Percentiles rank a stretch among this genome's conserved stretches.
phyloP scores from a whole-genome alignment of 495 filamentous ascomycete genomes.

The Hypoxylon intermedium region DNA sequence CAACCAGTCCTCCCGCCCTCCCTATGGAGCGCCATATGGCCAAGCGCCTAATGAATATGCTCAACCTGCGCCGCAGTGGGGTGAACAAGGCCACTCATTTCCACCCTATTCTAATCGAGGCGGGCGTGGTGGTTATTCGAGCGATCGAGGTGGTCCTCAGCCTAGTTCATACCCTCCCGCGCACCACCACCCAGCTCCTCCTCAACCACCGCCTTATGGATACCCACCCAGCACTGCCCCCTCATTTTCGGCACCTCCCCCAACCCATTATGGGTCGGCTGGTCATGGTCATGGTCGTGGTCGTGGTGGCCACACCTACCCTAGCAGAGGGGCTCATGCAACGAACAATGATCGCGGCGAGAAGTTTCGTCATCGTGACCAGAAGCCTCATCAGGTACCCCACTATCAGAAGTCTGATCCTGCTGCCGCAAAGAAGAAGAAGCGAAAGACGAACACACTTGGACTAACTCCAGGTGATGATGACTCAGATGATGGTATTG shows the following conservation, averaged over 20 bases:
- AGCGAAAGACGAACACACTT: slow-evolving; percentile 77
- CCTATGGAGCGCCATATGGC: slow-evolving; percentile 44
- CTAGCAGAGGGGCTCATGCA: slow-evolving; percentile 57
- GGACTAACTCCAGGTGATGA: slow-evolving; percentile 79
- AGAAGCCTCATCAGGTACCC: slow-evolving; percentile 43
- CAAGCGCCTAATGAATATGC: slow-evolving; percentile 39
- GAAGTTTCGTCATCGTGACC: slow-evolving; percentile 53
- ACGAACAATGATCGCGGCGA: slow-evolving; percentile 59
- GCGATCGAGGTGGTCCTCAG: slow-evolving; percentile 43
- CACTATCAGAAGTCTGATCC: slow-evolving; percentile 68
- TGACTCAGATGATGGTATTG: slow-evolving; percentile 73
- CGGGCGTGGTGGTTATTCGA: slow-evolving; percentile 40
- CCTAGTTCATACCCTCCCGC: slow-evolving; percentile 27
- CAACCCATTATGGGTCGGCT: slow-evolving; percentile 52
- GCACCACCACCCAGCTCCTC: slow-evolving; percentile 38
- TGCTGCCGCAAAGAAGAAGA: slow-evolving; percentile 73
- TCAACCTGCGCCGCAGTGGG: slow-evolving; percentile 46
- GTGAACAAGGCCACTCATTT: slow-evolving; percentile 35
- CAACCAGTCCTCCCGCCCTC: slow-evolving; percentile 36
- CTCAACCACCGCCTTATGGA: slow-evolving; percentile 44
- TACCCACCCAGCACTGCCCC: slow-evolving; percentile 46
- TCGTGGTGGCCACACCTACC: slow-evolving; percentile 51
- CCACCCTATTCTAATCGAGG: slow-evolving; percentile 37
- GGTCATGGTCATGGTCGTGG: slow-evolving; percentile 54
- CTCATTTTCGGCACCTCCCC: slow-evolving; percentile 46